Evolutionary conservation across 768 basidiomycete genomes (phyloP), one percentile per base, ranked within the genome.

Genomic region (Zangia roseola): DNA sequence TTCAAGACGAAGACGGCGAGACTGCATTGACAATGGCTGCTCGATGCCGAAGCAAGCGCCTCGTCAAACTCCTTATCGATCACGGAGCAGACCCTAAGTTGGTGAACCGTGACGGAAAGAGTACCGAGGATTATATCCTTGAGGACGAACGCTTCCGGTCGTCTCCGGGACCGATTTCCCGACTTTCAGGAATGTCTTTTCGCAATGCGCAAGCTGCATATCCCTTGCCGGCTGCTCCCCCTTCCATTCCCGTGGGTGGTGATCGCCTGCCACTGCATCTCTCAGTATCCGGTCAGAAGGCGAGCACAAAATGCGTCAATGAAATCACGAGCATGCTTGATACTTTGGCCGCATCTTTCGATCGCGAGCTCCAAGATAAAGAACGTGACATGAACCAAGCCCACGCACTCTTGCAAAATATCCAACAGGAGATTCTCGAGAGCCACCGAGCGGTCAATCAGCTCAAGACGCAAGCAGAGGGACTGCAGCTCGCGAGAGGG

Each of bases 1-100:
- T 97, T 67, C 97, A 97, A 66, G 95, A 98, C 64, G 94, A 97
- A 65, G 97, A 99, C 55, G 95, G 95, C 30, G 97, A 99, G 71
- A 98, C 97, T 7, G 93, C 97, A 10, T 70, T 99, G 52, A 98
- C 97, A 4, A 83, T 99, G 77, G 94, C 97, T 17, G 95, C 97
- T 13, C 80, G 97, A 36, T 97, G 94, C 64, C 76, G 97, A 47
- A 94, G 91, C 69, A 94, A 97, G 69, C 88, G 94, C 13, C 79
- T 99, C 5, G 94, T 98, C 57, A 97, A 94, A 66, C 78, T 95
- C 30, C 81, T 99, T 43, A 87, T 99, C 51, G 94, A 99, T 68
- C 89, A 97, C 59, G 94, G 93, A 7, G 97, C 93, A 1, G 91
- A 98, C 65, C 94, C 95, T 5, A 97, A 97, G 70, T 82, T 98